phyloP scores from a whole-genome alignment of 768 basidiomycete species.

The Pisolithus marmoratus region DNA sequence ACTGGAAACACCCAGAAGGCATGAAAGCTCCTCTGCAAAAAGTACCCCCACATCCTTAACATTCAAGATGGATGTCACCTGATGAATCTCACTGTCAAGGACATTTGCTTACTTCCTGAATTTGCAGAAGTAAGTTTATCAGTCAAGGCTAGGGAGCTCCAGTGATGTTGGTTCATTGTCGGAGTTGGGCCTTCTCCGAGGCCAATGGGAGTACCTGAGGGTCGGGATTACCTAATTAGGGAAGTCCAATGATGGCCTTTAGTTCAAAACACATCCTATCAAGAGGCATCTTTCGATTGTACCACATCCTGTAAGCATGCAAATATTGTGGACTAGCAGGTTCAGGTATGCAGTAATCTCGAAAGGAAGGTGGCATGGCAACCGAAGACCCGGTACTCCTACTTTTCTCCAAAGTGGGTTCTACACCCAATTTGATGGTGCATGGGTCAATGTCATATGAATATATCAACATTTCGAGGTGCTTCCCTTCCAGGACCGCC shows the following conservation, averaged over 20 bases:
- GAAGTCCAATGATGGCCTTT: no score
- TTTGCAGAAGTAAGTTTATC: no score
- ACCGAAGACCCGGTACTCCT: neutral
- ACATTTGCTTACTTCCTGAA: neutral
- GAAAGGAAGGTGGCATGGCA: conserved; percentile 4
- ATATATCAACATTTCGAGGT: conserved; percentile 15
- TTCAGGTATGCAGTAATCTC: conserved; percentile 21
- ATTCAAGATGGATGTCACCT: conserved; percentile 28
- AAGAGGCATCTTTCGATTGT: conserved; percentile 28
- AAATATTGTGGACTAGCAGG: conserved; percentile 33
- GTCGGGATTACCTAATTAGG: no score
- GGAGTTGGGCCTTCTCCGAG: no score
- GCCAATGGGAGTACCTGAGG: no score
- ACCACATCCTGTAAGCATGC: conserved; percentile 44
- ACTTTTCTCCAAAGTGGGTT: neutral
- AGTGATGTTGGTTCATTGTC: no score
- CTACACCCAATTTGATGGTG: neutral
- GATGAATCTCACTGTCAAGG: conserved; percentile 25
- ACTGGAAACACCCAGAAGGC: conserved; percentile 19
- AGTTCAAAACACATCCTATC: conserved; percentile 35
- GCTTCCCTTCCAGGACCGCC: conserved; percentile 17
- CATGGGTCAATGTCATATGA: conserved; percentile 23
- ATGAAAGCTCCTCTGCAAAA: conserved; percentile 1
- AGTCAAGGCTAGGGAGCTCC: no score
- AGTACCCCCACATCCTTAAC: conserved; percentile 24